Evolutionary conservation across 2,329 filamentous ascomycete genomes (phyloP), one percentile per base, ranked within the genome.

Genomic region (Botrytis byssoidea): DNA sequence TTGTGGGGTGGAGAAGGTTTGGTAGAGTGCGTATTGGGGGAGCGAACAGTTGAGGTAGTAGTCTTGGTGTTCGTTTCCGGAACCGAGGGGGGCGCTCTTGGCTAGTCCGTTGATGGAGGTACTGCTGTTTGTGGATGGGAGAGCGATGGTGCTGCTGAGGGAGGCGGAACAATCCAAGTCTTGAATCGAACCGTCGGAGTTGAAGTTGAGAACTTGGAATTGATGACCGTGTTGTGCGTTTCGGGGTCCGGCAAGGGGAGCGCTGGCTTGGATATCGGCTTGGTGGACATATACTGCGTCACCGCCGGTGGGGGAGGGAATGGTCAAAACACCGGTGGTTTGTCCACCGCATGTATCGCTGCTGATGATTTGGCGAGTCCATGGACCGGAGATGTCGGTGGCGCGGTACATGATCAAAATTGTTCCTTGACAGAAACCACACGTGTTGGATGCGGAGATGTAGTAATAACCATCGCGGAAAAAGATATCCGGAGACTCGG

Each of bases 401-500:
- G 75, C 75, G 29, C 75, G 75, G 51, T 78, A 79, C 44, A 78
- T 73, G 42, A 79, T 55, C 2, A 79, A 66, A 10, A 78, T 29
- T 5, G 77, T 79, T 12, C 75, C 76, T 12, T 75, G 76, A 51
- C 78, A 79, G 71, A 77, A 79, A 16, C 77, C 77, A 55, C 77
- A 79, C 2, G 77, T 79, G 51, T 79, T 78, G 2, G 77, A 78
- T 4, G 77, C 76, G 3, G 74, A 75, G 16, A 79, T 68, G 42
- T 79, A 79, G 60, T 75, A 79, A 42, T 76, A 79, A 25, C 77
- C 77, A 25, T 74, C 74, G 16, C 76, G 57, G 16, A 77, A 73
- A 55, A 77, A 79, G n/a, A 79, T 75, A 37, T 78, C 77, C 40
- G 77, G 77, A 6, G 73, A 75, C 69, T 79, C 78, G 6, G 75